Percentiles rank a stretch among this genome's conserved stretches.
phyloP scores from a whole-genome alignment of 2,329 filamentous ascomycete species.

The Sclerotinia sclerotiorum region DNA sequence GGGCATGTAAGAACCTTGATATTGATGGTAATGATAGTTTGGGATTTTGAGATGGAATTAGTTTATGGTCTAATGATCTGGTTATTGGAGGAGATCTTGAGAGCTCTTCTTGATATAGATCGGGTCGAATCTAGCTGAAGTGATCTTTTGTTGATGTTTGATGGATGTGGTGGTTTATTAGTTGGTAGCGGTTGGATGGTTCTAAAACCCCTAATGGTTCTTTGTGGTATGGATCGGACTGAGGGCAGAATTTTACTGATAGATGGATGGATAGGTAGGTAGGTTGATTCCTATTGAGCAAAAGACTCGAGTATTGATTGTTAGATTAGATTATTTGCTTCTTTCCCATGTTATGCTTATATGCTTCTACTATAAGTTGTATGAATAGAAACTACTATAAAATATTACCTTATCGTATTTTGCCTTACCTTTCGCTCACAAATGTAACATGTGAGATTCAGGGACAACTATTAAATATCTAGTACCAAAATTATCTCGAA shows the following conservation, averaged over 20 bases:
- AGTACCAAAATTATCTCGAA: not conserved
- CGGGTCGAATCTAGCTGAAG: not conserved
- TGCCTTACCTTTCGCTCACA: not conserved
- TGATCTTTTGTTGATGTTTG: not conserved
- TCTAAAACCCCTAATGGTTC: not conserved
- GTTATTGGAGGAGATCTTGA: not conserved
- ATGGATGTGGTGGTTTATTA: not conserved
- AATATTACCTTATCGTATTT: not conserved
- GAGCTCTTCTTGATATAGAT: not conserved
- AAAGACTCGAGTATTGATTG: not conserved
- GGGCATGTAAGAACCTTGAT: constrained; percentile 19
- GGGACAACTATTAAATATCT: not conserved
- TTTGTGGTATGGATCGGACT: not conserved
- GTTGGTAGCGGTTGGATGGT: not conserved
- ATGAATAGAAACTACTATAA: not conserved
- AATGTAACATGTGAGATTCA: not conserved
- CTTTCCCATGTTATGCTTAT: not conserved
- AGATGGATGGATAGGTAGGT: not conserved
- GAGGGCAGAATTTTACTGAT: not conserved
- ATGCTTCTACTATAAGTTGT: constrained; percentile 3
- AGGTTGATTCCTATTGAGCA: not conserved
- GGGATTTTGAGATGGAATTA: not conserved
- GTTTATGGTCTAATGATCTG: not conserved
- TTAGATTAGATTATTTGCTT: not conserved
- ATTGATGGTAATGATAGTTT: not conserved